Evolutionary conservation across 2,329 filamentous ascomycete genomes (phyloP), one percentile per base, ranked within the genome.

Genomic region (Fusarium sacchari): DNA sequence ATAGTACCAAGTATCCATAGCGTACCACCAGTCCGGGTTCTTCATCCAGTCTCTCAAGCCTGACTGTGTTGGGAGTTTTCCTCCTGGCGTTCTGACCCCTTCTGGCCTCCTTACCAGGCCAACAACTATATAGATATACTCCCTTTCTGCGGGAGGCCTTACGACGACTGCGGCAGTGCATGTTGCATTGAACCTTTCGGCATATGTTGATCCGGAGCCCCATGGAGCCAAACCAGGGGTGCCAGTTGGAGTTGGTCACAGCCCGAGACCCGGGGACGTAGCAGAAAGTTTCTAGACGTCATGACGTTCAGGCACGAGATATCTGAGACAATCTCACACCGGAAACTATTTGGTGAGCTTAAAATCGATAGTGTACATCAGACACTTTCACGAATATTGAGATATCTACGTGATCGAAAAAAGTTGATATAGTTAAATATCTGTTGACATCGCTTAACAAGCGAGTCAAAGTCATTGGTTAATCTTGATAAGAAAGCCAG

Each of bases 131-230:
- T 55, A 65, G 49, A 58, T 36, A 40, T 39, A 67, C 71, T 62
- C 74, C 71, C 64, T 67, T 37, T 58, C 28, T 46, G 42, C 53
- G 50, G 64, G 71, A 55, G 64, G 63, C 44, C 55, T 60, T 42
- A 43, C 56, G 43, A 60, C n/a, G 36, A 66, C 58, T 59, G 66
- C 57, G 49, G 43, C 49, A 71, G 40, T 59, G 56, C 50, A 67
- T 75, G 72, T 70, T 69, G 70, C 69, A 52, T 76, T 69, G 64
- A 67, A 49, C 30, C 52, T 57, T 47, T 67, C 67, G 69, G 75
- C 64, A 68, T 61, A 67, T 65, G 59, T 52, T 61, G 69, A 69
- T 64, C 76, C 76, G 76, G 74, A 74, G 71, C 65, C 65, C 56
- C 67, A 61, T 60, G 57, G 39, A 60, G 57, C 58, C 52, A 67